Percentiles rank a stretch among this genome's conserved stretches.
phyloP scores from a whole-genome alignment of 2,329 filamentous ascomycete species.

The Fusarium dimerum region DNA sequence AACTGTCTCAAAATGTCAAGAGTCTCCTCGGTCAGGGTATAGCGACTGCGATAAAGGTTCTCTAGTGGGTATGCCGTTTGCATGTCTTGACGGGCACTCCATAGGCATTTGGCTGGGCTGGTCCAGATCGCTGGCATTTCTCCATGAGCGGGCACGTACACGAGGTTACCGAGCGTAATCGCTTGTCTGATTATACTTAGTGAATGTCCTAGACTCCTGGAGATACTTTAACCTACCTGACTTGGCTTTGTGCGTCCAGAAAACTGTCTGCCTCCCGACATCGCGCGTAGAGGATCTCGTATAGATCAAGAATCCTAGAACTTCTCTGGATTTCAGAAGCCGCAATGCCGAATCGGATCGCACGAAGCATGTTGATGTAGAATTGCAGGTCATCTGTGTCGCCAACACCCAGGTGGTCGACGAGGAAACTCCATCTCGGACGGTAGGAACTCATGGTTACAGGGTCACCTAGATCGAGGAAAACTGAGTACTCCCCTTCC shows the following conservation, averaged over 20 bases:
- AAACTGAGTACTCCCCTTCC: slow-evolving; percentile 15
- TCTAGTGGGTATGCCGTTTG: slow-evolving; percentile 15
- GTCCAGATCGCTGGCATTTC: slow-evolving; percentile 11
- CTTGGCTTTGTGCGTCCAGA: slow-evolving; percentile 2
- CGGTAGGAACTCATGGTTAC: slow-evolving; percentile 10
- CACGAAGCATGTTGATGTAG: slow-evolving; percentile 15
- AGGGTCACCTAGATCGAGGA: slow-evolving; percentile 15
- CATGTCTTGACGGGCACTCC: slow-evolving; percentile 17
- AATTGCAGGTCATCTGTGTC: slow-evolving; percentile 18
- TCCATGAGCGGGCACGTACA: slow-evolving; percentile 10
- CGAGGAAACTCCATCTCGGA: slow-evolving; percentile 20
- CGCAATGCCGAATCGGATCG: slow-evolving; percentile 4
- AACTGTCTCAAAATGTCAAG: slow-evolving; percentile 19
- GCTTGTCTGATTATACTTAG: slow-evolving; percentile 4
- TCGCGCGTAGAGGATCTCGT: slow-evolving; percentile 16
- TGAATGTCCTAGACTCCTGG: background rate
- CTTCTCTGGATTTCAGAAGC: slow-evolving; percentile 4
- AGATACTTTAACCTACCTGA: slow-evolving; percentile 6
- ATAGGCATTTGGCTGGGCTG: slow-evolving; percentile 10
- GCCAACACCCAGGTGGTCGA: slow-evolving; percentile 17
- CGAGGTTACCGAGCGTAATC: slow-evolving; percentile 4
- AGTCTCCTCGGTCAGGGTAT: slow-evolving; percentile 7
- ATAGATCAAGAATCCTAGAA: slow-evolving; percentile 16
- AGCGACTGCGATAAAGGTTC: slow-evolving; percentile 12
- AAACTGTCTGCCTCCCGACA: slow-evolving; percentile 16